These are phyloP conservation scores for Coemansia sp. DNA, from an alignment of 192 early-diverging fungal species.

Conservation along the genomic window DNA sequence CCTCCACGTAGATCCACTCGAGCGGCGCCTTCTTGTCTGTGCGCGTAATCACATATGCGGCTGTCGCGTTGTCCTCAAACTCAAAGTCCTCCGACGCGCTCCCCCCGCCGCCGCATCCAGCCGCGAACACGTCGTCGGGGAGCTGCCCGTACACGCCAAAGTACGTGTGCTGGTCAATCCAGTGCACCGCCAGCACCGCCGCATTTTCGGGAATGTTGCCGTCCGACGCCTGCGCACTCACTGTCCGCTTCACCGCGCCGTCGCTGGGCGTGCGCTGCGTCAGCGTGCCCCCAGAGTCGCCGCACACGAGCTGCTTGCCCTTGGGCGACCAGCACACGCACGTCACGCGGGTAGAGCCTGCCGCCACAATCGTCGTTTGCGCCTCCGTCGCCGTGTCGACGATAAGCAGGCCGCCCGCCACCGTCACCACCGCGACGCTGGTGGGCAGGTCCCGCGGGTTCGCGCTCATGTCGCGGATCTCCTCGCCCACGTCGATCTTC, in stretches of 20 bases:
- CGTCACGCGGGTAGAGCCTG: conserved; percentile 25
- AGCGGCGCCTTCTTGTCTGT: conserved; percentile 36
- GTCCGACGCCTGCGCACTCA: conserved; percentile 48
- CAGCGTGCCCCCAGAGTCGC: conserved; percentile 58
- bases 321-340: conserved; percentile 84
- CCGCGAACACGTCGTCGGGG: conserved; percentile 20
- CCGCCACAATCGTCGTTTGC: conserved; percentile 28
- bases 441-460: conserved; percentile 57
- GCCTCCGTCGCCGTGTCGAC: conserved; percentile 34
- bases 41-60: conserved; percentile 62
- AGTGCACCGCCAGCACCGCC: conserved; percentile 65
- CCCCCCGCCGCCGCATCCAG: conserved; percentile 38
- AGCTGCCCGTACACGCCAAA: conserved; percentile 62
- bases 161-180: conserved; percentile 74
- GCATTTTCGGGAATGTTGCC: conserved; percentile 18
- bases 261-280: conserved; percentile 66
- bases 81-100: conserved; percentile 18
- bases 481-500: conserved; percentile 33
- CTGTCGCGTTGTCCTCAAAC: conserved; percentile 40
- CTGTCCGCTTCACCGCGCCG: conserved; percentile 52
- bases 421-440: conserved; percentile 55
- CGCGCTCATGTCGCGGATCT: conserved; percentile 62
- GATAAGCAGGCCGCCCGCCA: conserved; percentile 37
- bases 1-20: conserved; percentile 55
- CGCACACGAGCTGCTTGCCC: conserved; percentile 86